Conservation (phyloP, 2,329 filamentous ascomycete genomes). For the Aspergillus pseudonomiae region DNA sequence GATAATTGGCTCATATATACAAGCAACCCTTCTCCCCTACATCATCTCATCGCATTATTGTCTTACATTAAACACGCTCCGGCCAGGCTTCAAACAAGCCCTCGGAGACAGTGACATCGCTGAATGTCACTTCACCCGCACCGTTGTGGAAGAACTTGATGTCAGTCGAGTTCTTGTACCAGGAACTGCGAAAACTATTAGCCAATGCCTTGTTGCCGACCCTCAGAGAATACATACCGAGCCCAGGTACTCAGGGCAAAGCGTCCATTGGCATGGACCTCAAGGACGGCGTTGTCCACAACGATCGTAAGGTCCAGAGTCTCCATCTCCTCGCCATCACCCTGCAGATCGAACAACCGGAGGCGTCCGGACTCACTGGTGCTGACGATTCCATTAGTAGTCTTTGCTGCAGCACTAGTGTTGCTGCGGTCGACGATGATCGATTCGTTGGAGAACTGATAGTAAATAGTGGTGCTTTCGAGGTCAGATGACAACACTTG, state of each 20-base stretch:
- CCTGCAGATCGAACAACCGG: constrained; percentile 22
- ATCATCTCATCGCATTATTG: not conserved
- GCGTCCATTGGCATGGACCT: constrained; percentile 24
- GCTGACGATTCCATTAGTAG: constrained; percentile 18
- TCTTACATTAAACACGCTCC: constrained; percentile 5
- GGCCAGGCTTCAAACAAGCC: constrained; percentile 27
- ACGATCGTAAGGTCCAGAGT: constrained; percentile 23
- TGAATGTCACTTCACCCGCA: constrained; percentile 17
- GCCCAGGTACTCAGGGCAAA: constrained; percentile 24
- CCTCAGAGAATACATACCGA: constrained; percentile 13
- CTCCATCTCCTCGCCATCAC: constrained; percentile 13
- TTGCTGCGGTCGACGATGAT: constrained; percentile 23
- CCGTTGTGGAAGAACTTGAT: constrained; percentile 25
- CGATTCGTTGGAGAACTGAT: constrained; percentile 27
- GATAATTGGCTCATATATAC: not conserved
- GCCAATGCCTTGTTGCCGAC: not conserved
- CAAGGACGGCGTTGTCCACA: constrained; percentile 22
- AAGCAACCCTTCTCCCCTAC: not conserved
- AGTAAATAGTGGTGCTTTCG: constrained; percentile 22
- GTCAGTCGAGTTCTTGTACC: constrained; percentile 23
- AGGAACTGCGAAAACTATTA: constrained; percentile 15
- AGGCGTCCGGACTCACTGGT: constrained; percentile 17
- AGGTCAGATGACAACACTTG: constrained; percentile 18
- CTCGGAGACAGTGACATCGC: constrained; percentile 18
- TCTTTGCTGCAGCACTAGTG: constrained; percentile 22